A percentile compares a stretch with the other conserved stretches of the same genome.
Evolutionary conservation across 225 moss, liverwort and hornwort genomes (phyloP).

Genomic region (Ulota crispa): DNA sequence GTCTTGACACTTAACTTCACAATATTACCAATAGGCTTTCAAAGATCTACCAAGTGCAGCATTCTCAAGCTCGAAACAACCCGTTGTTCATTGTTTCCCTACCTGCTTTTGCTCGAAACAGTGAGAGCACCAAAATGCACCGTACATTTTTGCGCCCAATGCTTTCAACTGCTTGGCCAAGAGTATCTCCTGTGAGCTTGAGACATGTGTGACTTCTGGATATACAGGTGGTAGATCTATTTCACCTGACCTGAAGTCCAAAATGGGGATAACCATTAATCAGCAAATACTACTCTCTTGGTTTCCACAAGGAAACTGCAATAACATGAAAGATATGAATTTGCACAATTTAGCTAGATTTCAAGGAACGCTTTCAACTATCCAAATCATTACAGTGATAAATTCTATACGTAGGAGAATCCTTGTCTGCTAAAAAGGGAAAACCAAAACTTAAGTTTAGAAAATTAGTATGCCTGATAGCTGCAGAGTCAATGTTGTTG

Average conservation of each 20-base stretch:
- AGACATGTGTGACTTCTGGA: constrained; percentile 79
- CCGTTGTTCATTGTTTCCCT: background rate
- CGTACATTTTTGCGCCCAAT: constrained; percentile 95
- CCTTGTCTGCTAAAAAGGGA: background rate
- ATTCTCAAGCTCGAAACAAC: background rate
- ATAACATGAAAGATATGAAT: background rate
- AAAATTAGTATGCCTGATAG: constrained; percentile 45
- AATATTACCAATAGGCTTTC: background rate
- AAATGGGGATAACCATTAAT: constrained; percentile 5
- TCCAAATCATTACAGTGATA: background rate
- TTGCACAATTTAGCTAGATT: background rate
- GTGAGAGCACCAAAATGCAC: constrained; percentile 99
- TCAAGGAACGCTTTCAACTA: background rate
- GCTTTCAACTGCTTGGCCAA: constrained; percentile 87
- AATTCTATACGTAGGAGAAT: background rate
- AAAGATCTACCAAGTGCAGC: background rate
- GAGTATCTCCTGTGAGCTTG: constrained; percentile 59
- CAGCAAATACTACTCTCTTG: background rate
- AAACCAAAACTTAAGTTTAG: background rate
- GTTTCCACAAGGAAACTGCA: background rate
- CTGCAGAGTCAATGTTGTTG: constrained; percentile 51
- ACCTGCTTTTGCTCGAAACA: constrained; percentile 98
- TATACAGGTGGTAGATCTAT: constrained; percentile 76
- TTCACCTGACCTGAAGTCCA: constrained; percentile 44
- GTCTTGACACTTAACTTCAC: background rate